Evolutionary conservation across 169 alveolate genomes (phyloP), one percentile per base, ranked within the genome.

Genomic region (Plasmodium knowlesi): DNA sequence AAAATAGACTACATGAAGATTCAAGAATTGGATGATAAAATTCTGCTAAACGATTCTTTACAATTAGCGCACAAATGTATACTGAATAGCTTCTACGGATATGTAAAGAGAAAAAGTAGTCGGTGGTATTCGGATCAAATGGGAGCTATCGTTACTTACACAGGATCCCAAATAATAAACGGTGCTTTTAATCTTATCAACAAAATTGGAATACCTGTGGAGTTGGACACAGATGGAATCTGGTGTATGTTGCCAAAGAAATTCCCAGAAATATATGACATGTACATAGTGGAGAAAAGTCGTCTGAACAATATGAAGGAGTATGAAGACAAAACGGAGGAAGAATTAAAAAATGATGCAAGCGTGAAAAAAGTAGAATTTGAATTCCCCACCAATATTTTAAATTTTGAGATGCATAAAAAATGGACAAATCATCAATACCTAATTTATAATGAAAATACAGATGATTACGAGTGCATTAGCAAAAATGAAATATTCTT

Each of bases 201-300:
- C 91, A 96, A 98, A 94, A 97, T 99, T 32, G 99, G 99, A 41
- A 97, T 97, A 83, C 99, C 99, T 25, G 94, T 99, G 79, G 99
- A 99, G 96, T 97, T 99, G 92, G 99, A 99, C 97, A 99, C 99
- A 5, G 99, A 99, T 96, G 99, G 99, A 67, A 98, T 99, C 67
- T 99, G 99, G 99, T 98, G 99, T 78, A 97, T 99, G 95, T 94
- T 98, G 34, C 99, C 99, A 12, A 96, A 97, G 53, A 98, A 98
- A 19, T 99, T 99, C 96, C 99, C 99, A 34, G 97, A 96, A 37
- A 96, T 96, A 57, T 82, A 95, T 30, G 97, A 96, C 57, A 88
- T 95, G 14, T 79, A 41, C 28, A 83, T 93, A n/a, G 39, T 83
- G 16, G 91, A 83, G 28, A 82, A 28, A 73, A 46, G 71, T 19